phyloP scores from a whole-genome alignment of 1,284 basidiomycete species.

The Fomitopsis schrenkii region DNA sequence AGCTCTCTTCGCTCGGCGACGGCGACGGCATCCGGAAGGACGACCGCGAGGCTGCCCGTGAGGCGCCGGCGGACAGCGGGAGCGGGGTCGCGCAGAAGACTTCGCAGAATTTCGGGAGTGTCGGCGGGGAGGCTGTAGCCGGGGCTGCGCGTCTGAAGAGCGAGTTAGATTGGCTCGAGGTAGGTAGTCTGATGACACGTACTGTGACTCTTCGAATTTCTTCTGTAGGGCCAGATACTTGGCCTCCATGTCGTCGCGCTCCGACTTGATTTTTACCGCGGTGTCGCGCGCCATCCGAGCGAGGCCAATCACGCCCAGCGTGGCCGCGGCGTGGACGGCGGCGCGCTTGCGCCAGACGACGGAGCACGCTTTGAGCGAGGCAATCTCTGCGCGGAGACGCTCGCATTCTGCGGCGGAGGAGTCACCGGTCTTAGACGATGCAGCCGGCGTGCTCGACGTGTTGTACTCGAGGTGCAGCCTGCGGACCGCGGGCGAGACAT shows the following conservation, averaged over 20 bases:
- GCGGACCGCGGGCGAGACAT: constrained; percentile 48
- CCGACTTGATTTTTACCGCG: constrained; percentile 40
- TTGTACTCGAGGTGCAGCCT: constrained; percentile 41
- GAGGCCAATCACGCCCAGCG: constrained; percentile 47
- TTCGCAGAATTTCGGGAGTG: constrained; percentile 7
- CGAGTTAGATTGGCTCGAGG: constrained; percentile 3
- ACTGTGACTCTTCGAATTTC: constrained; percentile 20
- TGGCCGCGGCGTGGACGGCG: constrained; percentile 51
- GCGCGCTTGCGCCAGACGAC: constrained; percentile 54
- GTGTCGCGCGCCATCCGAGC: constrained; percentile 45
- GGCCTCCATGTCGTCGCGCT: constrained; percentile 37
- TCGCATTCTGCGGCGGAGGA: constrained; percentile 32
- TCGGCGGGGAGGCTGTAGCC: constrained; percentile 4
- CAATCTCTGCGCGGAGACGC: constrained; percentile 48
- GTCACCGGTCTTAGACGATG: constrained; percentile 14
- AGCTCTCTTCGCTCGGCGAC: constrained; percentile 23
- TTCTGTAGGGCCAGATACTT: constrained; percentile 32
- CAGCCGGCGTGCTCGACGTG: constrained; percentile 12
- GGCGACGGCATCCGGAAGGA: constrained; percentile 22
- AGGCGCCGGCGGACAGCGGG: constrained; percentile 7
- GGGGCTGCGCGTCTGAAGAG: constrained; percentile 6
- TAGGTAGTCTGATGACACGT: constrained; percentile 1
- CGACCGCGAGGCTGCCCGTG: constrained; percentile 9
- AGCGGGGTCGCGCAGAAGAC: constrained; percentile 8
- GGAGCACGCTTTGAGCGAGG: constrained; percentile 43